Percentiles rank a stretch among this genome's conserved stretches.
Evolutionary conservation across 2,329 filamentous ascomycete genomes (phyloP).

Genomic region (Talaromyces piceae): DNA sequence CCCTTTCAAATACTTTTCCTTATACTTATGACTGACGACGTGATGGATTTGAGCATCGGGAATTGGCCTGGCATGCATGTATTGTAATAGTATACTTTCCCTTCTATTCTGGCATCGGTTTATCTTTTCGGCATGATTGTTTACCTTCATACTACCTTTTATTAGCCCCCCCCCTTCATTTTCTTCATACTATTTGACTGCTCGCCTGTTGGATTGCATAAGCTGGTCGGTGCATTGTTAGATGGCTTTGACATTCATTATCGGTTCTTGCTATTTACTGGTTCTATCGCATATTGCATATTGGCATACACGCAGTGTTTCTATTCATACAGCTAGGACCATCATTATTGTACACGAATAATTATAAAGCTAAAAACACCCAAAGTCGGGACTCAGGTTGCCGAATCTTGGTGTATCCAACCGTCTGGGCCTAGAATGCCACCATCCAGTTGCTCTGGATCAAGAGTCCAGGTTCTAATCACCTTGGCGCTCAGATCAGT

Average conservation of each 20-base stretch:
- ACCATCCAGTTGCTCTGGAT: constrained; percentile 51
- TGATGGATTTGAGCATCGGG: constrained; percentile 4
- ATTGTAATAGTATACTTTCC: background rate
- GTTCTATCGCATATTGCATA: background rate
- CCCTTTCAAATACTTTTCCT: too few relatives aligned
- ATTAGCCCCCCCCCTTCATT: background rate
- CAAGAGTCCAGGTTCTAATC: constrained; percentile 67
- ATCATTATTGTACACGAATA: constrained; percentile 17
- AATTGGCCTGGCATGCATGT: background rate
- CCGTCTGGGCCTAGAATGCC: constrained; percentile 58
- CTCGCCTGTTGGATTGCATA: background rate
- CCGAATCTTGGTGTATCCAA: constrained; percentile 38
- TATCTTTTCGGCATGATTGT: constrained; percentile 1
- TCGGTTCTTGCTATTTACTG: background rate
- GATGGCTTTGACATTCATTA: background rate
- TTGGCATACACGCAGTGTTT: background rate
- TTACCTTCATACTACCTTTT: background rate
- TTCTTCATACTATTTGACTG: background rate
- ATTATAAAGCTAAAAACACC: background rate
- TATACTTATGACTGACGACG: constrained; percentile 9
- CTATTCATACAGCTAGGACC: constrained; percentile 8
- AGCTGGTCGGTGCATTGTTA: background rate
- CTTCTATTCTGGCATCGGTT: background rate
- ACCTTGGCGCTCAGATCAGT: constrained; percentile 55
- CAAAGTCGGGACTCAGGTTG: background rate